Evolutionary conservation across 106 monocot genomes (phyloP), one percentile per base, ranked within the genome.

Genomic region (Dendrobium nobile): DNA sequence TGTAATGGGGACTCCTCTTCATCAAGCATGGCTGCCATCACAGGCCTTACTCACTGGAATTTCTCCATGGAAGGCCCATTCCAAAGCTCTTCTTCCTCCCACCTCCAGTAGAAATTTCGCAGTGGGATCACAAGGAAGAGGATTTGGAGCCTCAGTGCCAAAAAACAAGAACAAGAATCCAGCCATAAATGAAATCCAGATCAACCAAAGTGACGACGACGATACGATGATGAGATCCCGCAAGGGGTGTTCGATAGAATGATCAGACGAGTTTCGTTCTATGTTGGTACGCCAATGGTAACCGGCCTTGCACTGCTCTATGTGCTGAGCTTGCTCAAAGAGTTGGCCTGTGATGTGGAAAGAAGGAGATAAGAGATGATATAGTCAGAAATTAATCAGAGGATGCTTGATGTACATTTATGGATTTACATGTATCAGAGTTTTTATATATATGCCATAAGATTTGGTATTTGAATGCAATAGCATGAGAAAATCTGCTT

Each of bases 281-380:
- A 59, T 11, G 93, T 96, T 0, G 91, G 87, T 7, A 16, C 70
- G 6, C 96, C 96, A 6, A 91, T 96, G 87, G 96, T 68, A 16
- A 79, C 82, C 7, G 91, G 91, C 22, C 27, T 91, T 9, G 88
- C 68, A 0, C 56, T 90, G 82, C 78, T 96, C 10, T 91, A 81
- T 56, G 44, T 79, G 73, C 72, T 85, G 75, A 78, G 81, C 47
- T 17, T 43, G n/a, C 79, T 88, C n/a, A 88, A 85, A 84, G 84
- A 87, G 93, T 77, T 96, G 93, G 93, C 89, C 93, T 45, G 87
- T 87, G 85, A 78, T 96, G 24, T 91, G 93, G 93, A 88, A 87
- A 73, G 89, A 93, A 10, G 87, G 19, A 85, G 67, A 67, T 24
- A n/a, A 67, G 67, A 22, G 55, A 56, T 15, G 19, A 56, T 4